phyloP scores from a whole-genome alignment of 2,329 filamentous ascomycete genomes.

The Coniochaeta sp. region DNA sequence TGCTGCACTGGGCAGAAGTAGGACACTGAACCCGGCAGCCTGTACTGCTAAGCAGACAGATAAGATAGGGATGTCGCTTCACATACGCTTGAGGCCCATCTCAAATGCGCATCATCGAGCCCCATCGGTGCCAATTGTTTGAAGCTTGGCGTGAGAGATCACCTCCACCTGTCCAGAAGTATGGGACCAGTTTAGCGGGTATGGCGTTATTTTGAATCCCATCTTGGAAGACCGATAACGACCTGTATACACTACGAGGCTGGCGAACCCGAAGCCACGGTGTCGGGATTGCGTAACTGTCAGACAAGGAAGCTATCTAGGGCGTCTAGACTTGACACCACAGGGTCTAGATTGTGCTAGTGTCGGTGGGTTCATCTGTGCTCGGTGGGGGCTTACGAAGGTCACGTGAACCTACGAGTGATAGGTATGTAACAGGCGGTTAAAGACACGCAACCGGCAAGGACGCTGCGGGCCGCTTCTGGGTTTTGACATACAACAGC shows the following conservation, averaged over 20 bases:
- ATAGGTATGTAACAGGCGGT: too few relatives aligned
- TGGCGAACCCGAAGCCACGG: not conserved
- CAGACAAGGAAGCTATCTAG: not conserved
- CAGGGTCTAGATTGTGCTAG: not conserved
- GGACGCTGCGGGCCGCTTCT: not conserved
- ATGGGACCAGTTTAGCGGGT: not conserved
- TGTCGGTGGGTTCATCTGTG: not conserved
- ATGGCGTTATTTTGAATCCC: not conserved
- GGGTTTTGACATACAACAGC: too few relatives aligned
- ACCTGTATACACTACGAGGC: not conserved
- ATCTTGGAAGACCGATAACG: not conserved
- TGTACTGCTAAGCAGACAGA: not conserved
- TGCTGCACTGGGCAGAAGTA: constrained; percentile 31
- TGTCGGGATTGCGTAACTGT: not conserved
- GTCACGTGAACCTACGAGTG: too few relatives aligned
- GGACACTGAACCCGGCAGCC: not conserved
- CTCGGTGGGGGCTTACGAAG: too few relatives aligned
- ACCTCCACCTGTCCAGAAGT: not conserved
- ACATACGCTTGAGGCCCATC: too few relatives aligned
- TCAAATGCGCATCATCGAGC: not conserved
- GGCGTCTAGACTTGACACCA: too few relatives aligned
- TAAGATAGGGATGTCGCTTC: not conserved
- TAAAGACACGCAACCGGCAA: not conserved
- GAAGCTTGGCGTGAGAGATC: not conserved
- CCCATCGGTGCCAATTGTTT: not conserved